These are phyloP conservation scores for Adansonia madagascariensis DNA, from an alignment of 441 rosid species.

Conservation along the genomic window DNA sequence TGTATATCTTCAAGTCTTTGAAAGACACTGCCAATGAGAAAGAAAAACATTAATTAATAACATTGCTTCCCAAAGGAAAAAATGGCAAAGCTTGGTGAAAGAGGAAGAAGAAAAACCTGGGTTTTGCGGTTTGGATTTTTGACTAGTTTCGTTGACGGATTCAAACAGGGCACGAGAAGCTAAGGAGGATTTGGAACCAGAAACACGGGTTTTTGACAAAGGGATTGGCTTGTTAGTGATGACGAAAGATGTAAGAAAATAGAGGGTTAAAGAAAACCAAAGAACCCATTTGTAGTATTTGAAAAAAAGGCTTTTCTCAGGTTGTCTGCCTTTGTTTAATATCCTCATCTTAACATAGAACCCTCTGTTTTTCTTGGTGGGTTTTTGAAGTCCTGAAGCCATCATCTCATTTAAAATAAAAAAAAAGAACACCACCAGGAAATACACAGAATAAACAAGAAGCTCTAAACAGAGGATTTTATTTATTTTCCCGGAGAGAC, in stretches of 20 bases:
- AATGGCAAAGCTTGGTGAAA: not conserved
- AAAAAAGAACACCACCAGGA: not conserved
- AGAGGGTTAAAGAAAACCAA: constrained; percentile 70
- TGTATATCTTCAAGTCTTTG: constrained; percentile 68
- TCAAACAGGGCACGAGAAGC: constrained; percentile 76
- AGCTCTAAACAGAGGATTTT: not conserved
- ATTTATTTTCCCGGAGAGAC: not conserved
- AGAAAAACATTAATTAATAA: not conserved
- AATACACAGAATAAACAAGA: not conserved
- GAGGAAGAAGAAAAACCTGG: constrained; percentile 27
- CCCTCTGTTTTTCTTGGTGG: constrained; percentile 42
- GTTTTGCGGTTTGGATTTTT: constrained; percentile 27
- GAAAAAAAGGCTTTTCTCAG: constrained; percentile 52
- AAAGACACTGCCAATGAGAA: constrained; percentile 37
- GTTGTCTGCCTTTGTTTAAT: constrained; percentile 45
- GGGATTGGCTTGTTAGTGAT: constrained; percentile 59
- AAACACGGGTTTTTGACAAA: constrained; percentile 41
- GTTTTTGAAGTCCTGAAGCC: constrained; percentile 47
- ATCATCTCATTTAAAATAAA: constrained; percentile 46
- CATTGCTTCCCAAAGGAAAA: constrained; percentile 8
- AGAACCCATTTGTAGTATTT: constrained; percentile 83
- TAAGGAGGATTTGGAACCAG: constrained; percentile 43
- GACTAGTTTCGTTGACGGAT: constrained; percentile 45
- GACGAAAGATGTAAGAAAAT: constrained; percentile 73
- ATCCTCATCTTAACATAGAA: constrained; percentile 59